Conservation (phyloP, 306 rosid genomes). For the Delonix regia region DNA sequence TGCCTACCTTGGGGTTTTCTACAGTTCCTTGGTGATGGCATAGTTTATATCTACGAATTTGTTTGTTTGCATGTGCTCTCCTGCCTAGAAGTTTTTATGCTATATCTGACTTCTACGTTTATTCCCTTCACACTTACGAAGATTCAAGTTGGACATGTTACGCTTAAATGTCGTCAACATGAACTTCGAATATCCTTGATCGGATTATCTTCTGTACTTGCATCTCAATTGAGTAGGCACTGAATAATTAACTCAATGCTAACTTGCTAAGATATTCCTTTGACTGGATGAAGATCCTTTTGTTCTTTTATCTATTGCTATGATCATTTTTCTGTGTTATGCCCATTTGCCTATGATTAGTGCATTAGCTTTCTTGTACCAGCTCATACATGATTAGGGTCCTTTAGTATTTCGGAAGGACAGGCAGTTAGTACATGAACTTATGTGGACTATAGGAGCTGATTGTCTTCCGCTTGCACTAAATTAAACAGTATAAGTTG, state of each 20-base stretch:
- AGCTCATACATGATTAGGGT: not conserved
- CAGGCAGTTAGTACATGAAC: not conserved
- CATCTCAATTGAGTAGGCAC: slow-evolving; percentile 7
- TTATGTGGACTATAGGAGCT: too few species aligned
- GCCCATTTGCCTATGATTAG: not conserved
- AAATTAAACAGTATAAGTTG: not conserved
- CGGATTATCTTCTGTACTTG: slow-evolving; percentile 1
- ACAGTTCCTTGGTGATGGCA: not conserved
- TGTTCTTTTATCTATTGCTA: not conserved
- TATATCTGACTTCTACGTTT: not conserved
- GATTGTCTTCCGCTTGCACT: slow-evolving; percentile 15
- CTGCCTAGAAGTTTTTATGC: not conserved
- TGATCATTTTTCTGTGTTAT: not conserved
- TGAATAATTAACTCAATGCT: too few species aligned
- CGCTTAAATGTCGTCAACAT: not conserved
- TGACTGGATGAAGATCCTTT: not conserved
- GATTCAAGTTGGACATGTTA: not conserved
- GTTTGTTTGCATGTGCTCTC: not conserved
- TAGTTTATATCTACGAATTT: not conserved
- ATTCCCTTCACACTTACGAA: not conserved
- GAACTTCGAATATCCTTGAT: not conserved
- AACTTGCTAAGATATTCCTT: not conserved
- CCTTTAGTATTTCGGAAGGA: not conserved
- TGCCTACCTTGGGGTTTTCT: not conserved
- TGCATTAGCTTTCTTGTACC: slow-evolving; percentile 12